These are phyloP conservation scores for Gymnopilus dilepis DNA, from an alignment of 768 basidiomycete genomes.

Conservation along the genomic window DNA sequence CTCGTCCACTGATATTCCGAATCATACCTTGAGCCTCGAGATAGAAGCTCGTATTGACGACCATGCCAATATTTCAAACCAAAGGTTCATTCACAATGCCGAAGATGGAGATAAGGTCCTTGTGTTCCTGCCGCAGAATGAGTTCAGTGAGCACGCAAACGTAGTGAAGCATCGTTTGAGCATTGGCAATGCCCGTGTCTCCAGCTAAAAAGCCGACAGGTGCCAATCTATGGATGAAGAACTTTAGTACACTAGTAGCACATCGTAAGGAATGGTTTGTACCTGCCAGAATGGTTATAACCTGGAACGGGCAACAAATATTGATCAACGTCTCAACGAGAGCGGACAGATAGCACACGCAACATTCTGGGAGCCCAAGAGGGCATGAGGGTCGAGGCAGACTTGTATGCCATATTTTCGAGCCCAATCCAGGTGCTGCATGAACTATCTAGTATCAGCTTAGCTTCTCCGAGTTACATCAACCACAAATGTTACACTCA, in stretches of 20 bases:
- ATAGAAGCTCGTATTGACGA: slow-evolving; percentile 62
- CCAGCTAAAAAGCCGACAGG: slow-evolving; percentile 66
- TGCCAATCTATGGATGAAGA: slow-evolving; percentile 37
- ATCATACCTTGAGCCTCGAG: slow-evolving; percentile 63
- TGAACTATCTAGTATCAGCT: slow-evolving; percentile 57
- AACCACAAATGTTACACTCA: slow-evolving; percentile 32
- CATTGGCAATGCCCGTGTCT: slow-evolving; percentile 88
- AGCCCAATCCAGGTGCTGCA: slow-evolving; percentile 79
- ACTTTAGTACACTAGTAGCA: not conserved
- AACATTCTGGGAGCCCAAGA: slow-evolving; percentile 84
- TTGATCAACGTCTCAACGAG: not conserved
- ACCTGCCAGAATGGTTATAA: slow-evolving; percentile 61
- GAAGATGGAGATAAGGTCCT: slow-evolving; percentile 59
- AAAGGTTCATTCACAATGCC: slow-evolving; percentile 69
- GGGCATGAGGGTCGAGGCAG: slow-evolving; percentile 77
- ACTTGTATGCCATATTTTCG: slow-evolving; percentile 89
- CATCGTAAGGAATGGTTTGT: slow-evolving; percentile 30
- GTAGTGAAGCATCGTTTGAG: slow-evolving; percentile 76
- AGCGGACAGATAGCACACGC: slow-evolving; percentile 10
- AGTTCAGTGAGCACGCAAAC: slow-evolving; percentile 81
- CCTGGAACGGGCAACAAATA: slow-evolving; percentile 34
- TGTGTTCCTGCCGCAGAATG: slow-evolving; percentile 67
- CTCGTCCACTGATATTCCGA: slow-evolving; percentile 71
- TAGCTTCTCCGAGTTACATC: not conserved
- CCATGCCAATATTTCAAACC: slow-evolving; percentile 52